Base-by-base conservation (phyloP, 2,329 filamentous ascomycete species). In the Chaetomiaceae sp. region DNA sequence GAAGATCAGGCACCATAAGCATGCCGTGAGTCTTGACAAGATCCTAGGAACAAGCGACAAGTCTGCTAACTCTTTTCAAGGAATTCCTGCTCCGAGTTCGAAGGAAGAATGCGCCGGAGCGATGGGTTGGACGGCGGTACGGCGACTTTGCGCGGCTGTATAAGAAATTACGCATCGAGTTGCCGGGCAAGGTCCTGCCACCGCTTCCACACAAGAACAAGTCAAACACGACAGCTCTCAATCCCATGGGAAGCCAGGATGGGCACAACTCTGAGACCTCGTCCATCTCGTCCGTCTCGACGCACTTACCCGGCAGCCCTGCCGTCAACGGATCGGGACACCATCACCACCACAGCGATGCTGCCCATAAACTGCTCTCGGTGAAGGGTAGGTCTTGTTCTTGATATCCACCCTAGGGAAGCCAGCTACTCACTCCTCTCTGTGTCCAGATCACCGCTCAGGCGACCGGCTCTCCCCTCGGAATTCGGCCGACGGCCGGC, bases 141-240 rank as follows among this genome's bases (percentile, higher is more conserved):
- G 89, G 91, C 29, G 90, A 96, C 62, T 99, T 99, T 67, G 79
- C 75, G 23, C 83, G 82, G 59, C 77, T 99, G 55, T 85, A 95
- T 69, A 92, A 87, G 70, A 81, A 81, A 59, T 71, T 99, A 56
- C 84, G 88, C 33, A 82, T 85, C 12, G 94, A 99, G 70, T 77
- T 97, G 50, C 94, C 94, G 0, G 94, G 94, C 17, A 95, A 95
- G 65, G 82, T 96, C 6, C 77, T 99, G 3, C 89, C 91, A 11
- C 83, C 90, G 1, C 74, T 97, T 46, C 94, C 94, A 1, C 86
- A 86, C 67, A 97, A 97, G 80, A 96, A 96, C 70, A 95, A 92
- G 70, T 81, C 85, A 19, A 85, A 85, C 59, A 85, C 84, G 1
- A 84, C 85, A 2, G 75, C 87, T 6, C 77, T 81, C 1, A 76